A percentile compares a stretch with the other conserved stretches of the same genome.
Evolutionary conservation across 441 rosid genomes (phyloP).

Genomic region (Jatropha multifida): DNA sequence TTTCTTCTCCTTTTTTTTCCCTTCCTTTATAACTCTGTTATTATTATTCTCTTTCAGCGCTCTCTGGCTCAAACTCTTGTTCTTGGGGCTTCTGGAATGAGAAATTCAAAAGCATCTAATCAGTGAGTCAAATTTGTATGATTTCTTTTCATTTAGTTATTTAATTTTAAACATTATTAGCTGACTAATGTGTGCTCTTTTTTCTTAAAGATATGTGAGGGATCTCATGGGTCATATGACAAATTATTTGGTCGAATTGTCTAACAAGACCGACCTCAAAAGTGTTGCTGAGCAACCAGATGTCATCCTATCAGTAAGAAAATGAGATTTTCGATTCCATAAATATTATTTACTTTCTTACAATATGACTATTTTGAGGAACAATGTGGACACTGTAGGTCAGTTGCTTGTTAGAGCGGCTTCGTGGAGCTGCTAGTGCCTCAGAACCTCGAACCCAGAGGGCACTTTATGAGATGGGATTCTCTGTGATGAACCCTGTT

Average conservation of each 20-base stretch:
- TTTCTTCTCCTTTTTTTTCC: not conserved
- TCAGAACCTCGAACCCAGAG: conserved; percentile 92
- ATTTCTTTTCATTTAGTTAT: conserved; percentile 12
- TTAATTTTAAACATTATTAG: conserved; percentile 11
- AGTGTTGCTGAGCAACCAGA: conserved; percentile 84
- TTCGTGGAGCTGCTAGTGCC: conserved; percentile 96
- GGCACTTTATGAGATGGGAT: conserved; percentile 91
- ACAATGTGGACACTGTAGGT: conserved; percentile 49
- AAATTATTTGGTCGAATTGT: conserved; percentile 64
- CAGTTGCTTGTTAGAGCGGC: conserved; percentile 84
- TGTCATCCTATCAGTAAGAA: conserved; percentile 69
- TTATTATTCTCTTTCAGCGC: conserved; percentile 55
- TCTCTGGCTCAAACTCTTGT: conserved; percentile 92
- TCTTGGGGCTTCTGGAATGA: conserved; percentile 88
- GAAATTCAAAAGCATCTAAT: conserved; percentile 70
- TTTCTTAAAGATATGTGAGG: conserved; percentile 68
- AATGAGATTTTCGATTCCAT: conserved; percentile 15
- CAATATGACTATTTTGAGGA: conserved; percentile 19
- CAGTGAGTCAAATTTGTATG: conserved; percentile 58
- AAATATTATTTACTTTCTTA: conserved; percentile 14
- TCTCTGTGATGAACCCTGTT: conserved; percentile 64
- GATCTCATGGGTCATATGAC: conserved; percentile 78
- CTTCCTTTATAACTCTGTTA: not conserved
- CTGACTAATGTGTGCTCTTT: conserved; percentile 22
- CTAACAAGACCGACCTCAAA: conserved; percentile 71